Evolutionary conservation across 2,329 filamentous ascomycete species (phyloP).

Genomic region (Alternaria angustiovoidea): DNA sequence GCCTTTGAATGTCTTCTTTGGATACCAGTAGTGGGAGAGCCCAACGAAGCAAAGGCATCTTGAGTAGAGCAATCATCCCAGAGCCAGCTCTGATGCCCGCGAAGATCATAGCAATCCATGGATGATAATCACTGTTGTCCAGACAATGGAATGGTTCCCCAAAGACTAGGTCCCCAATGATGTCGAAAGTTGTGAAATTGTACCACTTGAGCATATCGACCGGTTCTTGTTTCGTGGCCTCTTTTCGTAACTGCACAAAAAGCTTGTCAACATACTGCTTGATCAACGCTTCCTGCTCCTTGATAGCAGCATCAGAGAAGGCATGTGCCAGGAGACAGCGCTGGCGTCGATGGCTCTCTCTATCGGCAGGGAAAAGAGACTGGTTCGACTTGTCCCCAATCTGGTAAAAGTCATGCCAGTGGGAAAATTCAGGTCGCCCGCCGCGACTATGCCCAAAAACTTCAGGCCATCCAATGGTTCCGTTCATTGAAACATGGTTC

Average conservation of each 20-base stretch:
- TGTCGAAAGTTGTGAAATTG: constrained; percentile 52
- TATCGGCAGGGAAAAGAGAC: constrained; percentile 18
- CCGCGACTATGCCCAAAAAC: constrained; percentile 41
- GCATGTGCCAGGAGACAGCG: constrained; percentile 42
- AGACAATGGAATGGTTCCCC: constrained; percentile 51
- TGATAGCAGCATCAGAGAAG: constrained; percentile 48
- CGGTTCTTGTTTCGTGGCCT: not conserved
- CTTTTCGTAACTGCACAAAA: not conserved
- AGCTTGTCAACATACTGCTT: constrained; percentile 39
- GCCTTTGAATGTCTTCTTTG: constrained; percentile 2
- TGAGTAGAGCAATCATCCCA: not conserved
- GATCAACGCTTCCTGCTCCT: constrained; percentile 46
- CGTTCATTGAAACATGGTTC: constrained; percentile 9
- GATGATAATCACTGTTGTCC: constrained; percentile 38
- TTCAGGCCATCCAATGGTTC: constrained; percentile 47
- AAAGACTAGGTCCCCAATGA: constrained; percentile 54
- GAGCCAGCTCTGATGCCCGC: not conserved
- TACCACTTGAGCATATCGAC: constrained; percentile 34
- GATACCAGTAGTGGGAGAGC: not conserved
- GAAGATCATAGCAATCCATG: constrained; percentile 36
- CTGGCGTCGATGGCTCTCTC: constrained; percentile 38
- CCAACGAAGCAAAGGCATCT: not conserved
- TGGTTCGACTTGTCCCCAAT: constrained; percentile 2
- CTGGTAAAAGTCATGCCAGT: not conserved
- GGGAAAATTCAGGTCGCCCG: not conserved